Conservation (phyloP, 441 rosid species). For the Erysimum cheiri region DNA sequence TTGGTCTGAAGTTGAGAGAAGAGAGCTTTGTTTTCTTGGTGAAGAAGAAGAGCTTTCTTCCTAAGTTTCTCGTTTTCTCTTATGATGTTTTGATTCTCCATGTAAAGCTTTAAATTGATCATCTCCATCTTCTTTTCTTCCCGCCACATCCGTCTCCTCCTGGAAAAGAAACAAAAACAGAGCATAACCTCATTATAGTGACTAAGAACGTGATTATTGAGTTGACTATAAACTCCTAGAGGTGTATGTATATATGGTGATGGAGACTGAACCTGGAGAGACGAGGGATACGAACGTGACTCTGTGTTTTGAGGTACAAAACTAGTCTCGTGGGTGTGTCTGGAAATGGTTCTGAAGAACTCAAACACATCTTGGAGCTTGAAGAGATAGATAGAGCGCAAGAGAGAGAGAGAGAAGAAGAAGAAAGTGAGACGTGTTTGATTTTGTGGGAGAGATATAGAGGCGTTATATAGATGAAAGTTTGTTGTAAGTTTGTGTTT, state of each 20-base stretch:
- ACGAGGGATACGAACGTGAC: constrained; percentile 47
- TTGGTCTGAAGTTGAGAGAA: constrained; percentile 56
- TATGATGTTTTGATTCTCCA: constrained; percentile 69
- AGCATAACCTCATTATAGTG: background rate
- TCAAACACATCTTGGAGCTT: constrained; percentile 44
- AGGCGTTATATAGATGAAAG: constrained; percentile 41
- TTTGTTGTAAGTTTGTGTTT: constrained; percentile 38
- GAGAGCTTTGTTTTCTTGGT: constrained; percentile 72
- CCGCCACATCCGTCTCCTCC: constrained; percentile 51
- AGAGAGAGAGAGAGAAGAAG: constrained; percentile 13
- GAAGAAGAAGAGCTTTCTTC: constrained; percentile 71
- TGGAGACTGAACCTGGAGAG: constrained; percentile 50
- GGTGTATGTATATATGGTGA: constrained; percentile 9
- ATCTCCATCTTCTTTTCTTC: constrained; percentile 55
- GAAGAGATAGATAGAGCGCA: constrained; percentile 21
- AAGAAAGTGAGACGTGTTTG: constrained; percentile 36
- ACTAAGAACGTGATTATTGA: constrained; percentile 11
- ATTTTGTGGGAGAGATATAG: constrained; percentile 26
- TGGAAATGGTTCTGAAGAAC: constrained; percentile 42
- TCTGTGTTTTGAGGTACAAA: constrained; percentile 45
- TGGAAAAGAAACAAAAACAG: constrained; percentile 17
- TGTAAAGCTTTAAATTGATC: constrained; percentile 68
- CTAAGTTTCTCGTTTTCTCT: constrained; percentile 77
- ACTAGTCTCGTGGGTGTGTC: constrained; percentile 35
- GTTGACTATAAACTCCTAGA: background rate